These are phyloP conservation scores for Friedmanniomyces endolithicus DNA, from an alignment of 495 filamentous ascomycete genomes.

Conservation along the genomic window DNA sequence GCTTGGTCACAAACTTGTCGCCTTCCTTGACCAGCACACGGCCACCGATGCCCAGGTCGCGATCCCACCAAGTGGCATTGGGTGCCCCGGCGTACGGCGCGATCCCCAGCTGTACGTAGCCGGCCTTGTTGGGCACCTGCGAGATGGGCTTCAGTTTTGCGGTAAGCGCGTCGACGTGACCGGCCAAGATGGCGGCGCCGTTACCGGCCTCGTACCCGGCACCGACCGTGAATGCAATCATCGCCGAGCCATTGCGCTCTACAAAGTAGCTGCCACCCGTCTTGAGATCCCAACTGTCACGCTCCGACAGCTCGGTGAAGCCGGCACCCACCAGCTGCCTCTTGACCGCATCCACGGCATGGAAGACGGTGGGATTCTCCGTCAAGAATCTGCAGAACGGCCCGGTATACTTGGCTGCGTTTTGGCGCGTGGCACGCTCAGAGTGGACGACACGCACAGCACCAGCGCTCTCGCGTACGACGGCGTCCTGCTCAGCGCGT, in stretches of 20 bases:
- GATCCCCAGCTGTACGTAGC: conserved; percentile 80
- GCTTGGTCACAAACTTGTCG: conserved; percentile 68
- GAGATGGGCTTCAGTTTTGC: conserved; percentile 80
- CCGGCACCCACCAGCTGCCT: conserved; percentile 56
- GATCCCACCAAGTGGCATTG: conserved; percentile 85
- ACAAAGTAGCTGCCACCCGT: conserved; percentile 79
- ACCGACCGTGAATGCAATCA: conserved; percentile 82
- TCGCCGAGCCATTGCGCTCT: conserved; percentile 70
- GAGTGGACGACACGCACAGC: too few species aligned
- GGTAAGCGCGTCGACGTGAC: conserved; percentile 85
- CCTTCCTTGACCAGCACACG: conserved; percentile 69
- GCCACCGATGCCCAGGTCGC: conserved; percentile 82
- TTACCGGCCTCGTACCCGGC: conserved; percentile 73
- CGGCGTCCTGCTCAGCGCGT: conserved; percentile 18
- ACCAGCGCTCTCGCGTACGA: too few species aligned
- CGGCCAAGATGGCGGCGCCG: conserved; percentile 67
- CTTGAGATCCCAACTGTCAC: conserved; percentile 68
- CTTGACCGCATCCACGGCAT: conserved; percentile 66
- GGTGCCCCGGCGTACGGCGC: conserved; percentile 84
- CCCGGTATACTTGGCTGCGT: conserved; percentile 40
- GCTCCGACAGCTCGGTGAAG: conserved; percentile 66
- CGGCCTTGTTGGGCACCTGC: conserved; percentile 63
- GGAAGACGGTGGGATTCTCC: conserved; percentile 83
- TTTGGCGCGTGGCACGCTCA: neutral
- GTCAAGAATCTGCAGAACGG: conserved; percentile 84